Evolutionary conservation across 2,329 filamentous ascomycete species (phyloP).

Genomic region (Alternaria arbusti): DNA sequence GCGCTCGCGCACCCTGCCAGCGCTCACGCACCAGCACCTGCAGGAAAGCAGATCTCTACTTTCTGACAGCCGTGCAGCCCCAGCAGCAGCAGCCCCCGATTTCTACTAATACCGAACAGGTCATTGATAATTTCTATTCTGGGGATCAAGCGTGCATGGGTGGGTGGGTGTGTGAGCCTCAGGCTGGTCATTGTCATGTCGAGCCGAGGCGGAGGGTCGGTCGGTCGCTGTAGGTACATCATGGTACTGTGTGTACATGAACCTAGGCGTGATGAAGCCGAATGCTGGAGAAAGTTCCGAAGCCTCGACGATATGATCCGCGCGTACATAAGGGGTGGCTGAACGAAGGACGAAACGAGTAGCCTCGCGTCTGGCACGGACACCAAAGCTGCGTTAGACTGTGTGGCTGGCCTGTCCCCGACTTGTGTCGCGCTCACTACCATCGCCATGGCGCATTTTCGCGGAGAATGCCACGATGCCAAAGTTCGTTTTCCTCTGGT

Average conservation of each 20-base stretch:
- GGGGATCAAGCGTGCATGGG: not conserved
- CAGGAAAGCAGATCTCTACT: not conserved
- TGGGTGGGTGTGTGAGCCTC: not conserved
- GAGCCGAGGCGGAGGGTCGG: not conserved
- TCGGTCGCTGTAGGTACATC: not conserved
- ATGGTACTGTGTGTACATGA: not conserved
- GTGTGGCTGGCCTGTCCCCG: not conserved
- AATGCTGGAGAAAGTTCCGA: conserved; percentile 3
- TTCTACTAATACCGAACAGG: conserved; percentile 2
- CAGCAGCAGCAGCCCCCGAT: not conserved
- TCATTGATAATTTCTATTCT: conserved; percentile 10
- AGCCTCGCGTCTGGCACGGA: not conserved
- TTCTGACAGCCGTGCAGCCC: not conserved
- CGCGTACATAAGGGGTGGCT: not conserved
- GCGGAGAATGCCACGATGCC: not conserved
- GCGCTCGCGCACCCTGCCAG: not conserved
- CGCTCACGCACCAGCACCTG: not conserved
- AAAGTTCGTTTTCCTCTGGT: not conserved
- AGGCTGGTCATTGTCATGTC: not conserved
- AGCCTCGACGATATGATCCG: not conserved
- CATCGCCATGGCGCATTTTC: not conserved
- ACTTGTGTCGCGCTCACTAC: not conserved
- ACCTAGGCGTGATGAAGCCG: not conserved
- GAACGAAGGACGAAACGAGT: not conserved
- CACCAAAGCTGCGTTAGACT: not conserved